Conservation (phyloP, 169 alveolate genomes). For the Prorocentrum cordatum region DNA sequence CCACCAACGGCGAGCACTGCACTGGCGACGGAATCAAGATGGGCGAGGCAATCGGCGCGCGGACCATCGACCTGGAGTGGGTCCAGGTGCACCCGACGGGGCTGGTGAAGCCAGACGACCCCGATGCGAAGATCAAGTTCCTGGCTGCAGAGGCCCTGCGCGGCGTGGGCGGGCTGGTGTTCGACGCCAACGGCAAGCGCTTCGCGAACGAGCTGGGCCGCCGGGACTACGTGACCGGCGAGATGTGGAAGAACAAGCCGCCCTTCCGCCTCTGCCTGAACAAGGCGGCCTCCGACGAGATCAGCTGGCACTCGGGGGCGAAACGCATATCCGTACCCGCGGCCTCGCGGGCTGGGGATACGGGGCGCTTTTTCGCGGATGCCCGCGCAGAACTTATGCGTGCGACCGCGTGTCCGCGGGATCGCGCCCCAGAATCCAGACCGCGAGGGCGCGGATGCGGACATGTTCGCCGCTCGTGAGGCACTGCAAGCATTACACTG, state of each 20-base stretch:
- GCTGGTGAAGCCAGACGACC: slow-evolving; percentile 72
- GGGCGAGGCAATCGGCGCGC: slow-evolving; percentile 8
- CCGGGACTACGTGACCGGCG: slow-evolving; percentile 73
- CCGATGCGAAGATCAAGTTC: slow-evolving; percentile 72
- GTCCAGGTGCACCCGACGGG: slow-evolving; percentile 75
- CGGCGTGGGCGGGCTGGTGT: slow-evolving; percentile 73
- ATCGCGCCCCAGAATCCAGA: too few species aligned
- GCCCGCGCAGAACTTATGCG: too few species aligned
- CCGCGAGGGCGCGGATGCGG: too few species aligned
- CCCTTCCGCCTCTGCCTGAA: slow-evolving; percentile 73
- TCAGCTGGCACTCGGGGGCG: slow-evolving; percentile 31
- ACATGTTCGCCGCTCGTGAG: slow-evolving; percentile 5
- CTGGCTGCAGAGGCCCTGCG: slow-evolving; percentile 75
- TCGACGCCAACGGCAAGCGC: slow-evolving; percentile 74
- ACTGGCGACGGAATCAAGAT: slow-evolving; percentile 5
- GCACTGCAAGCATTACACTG: slow-evolving; percentile 20
- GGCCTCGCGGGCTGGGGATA: too few species aligned
- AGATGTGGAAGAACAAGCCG: slow-evolving; percentile 72
- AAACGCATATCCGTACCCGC: too few species aligned
- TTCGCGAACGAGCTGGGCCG: slow-evolving; percentile 74
- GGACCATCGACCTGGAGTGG: slow-evolving; percentile 70
- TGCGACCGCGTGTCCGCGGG: too few species aligned
- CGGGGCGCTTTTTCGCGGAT: too few species aligned
- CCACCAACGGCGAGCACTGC: slow-evolving; percentile 13
- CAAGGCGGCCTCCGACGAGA: slow-evolving; percentile 37